Evolutionary conservation across 2,329 filamentous ascomycete species (phyloP), one percentile per base, ranked within the genome.

Genomic region (Talaromyces sp.): DNA sequence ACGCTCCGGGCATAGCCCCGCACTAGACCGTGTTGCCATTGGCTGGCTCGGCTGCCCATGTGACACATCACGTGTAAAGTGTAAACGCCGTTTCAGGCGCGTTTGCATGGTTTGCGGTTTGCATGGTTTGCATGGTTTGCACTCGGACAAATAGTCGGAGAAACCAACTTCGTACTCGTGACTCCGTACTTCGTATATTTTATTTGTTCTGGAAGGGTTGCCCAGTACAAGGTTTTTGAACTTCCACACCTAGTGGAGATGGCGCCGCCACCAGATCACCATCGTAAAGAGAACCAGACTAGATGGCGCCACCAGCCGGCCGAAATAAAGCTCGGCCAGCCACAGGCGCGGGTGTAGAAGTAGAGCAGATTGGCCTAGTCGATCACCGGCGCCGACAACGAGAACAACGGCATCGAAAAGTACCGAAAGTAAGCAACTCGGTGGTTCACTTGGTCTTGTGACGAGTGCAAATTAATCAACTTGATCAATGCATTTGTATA

Each of bases 281-380:
- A 42, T 61, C 54, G 34, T 61, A 61, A 12, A 61, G 59, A 44
- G 53, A 57, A 7, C 44, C 16, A 50, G 42, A 7, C 44, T 23
- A 50, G 42, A 53, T 2, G 59, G 59, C 27, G 54, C 33, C 18
- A 61, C 54, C 34, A 61, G 36, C 14, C 54, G 33, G 3, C 54
- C 54, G 28, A 57, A 53, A 30, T 61, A 57, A n/a, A 61, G 18
- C 55, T 61, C 47, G 4, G 54, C 59, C 36, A 61, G 44, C 54
- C 44, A 61, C 14, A 61, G 42, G 8, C 53, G 53, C 1, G 59
- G 59, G 16, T 53, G 5, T 61, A 61, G 33, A 61, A 61, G 9
- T 57, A 61, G 8, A 61, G 31, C 31, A 61, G 44, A 14, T 61
- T 61, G 31, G 54, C 53, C 53, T 44, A 61, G 54, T 61, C 42